phyloP scores from a whole-genome alignment of 257 asterid genomes.

The Knoxia roxburghii region DNA sequence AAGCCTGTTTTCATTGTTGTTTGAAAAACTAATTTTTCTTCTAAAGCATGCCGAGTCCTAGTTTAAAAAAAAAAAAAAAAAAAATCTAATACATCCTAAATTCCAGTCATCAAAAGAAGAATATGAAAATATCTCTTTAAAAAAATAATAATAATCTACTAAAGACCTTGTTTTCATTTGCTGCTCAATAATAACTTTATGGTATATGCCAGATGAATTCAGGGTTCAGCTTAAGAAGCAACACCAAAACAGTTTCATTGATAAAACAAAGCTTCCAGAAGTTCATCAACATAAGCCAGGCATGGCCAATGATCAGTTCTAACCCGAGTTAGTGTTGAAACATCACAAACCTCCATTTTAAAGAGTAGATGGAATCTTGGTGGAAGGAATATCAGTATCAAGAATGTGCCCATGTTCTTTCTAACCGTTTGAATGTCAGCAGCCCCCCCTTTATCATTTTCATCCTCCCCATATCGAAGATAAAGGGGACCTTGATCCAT shows the following conservation, averaged over 20 bases:
- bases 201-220: too few species aligned
- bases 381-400: constrained; percentile 79
- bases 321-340: constrained; percentile 75
- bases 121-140: too few species aligned
- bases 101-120: too few species aligned
- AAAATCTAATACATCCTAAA: too few species aligned
- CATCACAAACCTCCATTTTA: constrained; percentile 72
- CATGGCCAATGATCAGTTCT: constrained; percentile 99
- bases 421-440: constrained; percentile 27
- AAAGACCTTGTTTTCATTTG: too few species aligned
- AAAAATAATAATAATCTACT: too few species aligned
- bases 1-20: too few species aligned
- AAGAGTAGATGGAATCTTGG: constrained; percentile 93
- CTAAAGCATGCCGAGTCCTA: too few species aligned
- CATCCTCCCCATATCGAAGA: constrained; percentile 64
- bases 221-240: too few species aligned
- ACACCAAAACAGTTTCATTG: constrained; percentile 21
- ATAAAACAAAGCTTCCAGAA: constrained; percentile 72
- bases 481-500: constrained; percentile 58
- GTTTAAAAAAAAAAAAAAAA: too few species aligned
- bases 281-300: constrained; percentile 90
- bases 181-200: too few species aligned
- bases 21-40: too few species aligned
- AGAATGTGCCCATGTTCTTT: constrained; percentile 52
- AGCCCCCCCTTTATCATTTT: constrained; percentile 45